These are phyloP conservation scores for Dovyalis caffra DNA, from an alignment of 345 rosid species.

Conservation along the genomic window DNA sequence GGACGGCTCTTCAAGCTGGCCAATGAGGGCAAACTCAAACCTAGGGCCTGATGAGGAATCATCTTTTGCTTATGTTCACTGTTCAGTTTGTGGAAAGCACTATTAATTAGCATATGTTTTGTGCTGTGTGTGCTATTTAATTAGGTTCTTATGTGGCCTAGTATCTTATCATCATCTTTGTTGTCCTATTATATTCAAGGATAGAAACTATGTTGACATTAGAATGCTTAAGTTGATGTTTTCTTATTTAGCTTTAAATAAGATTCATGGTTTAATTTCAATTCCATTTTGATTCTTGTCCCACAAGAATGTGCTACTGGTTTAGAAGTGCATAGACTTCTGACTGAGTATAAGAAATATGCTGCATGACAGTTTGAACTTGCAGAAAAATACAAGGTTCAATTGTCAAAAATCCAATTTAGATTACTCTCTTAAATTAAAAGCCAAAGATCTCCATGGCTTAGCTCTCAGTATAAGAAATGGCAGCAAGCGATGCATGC, in stretches of 20 bases:
- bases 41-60: constrained; percentile 30
- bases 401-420: background rate
- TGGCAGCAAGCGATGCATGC: background rate
- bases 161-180: background rate
- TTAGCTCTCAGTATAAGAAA: background rate
- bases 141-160: background rate
- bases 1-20: constrained; percentile 84
- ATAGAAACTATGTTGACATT: background rate
- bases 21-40: constrained; percentile 78
- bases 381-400: background rate
- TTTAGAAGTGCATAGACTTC: too few species aligned
- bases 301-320: background rate
- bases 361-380: background rate
- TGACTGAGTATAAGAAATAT: background rate
- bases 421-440: too few species aligned
- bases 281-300: background rate
- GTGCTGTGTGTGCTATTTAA: background rate
- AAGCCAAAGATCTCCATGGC: too few species aligned
- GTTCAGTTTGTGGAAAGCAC: background rate
- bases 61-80: background rate
- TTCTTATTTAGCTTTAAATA: background rate
- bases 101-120: background rate
- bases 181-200: background rate
- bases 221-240: background rate
- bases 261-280: background rate